Conservation (phyloP, 2,329 filamentous ascomycete genomes). For the Neoarthrinium moseri region DNA sequence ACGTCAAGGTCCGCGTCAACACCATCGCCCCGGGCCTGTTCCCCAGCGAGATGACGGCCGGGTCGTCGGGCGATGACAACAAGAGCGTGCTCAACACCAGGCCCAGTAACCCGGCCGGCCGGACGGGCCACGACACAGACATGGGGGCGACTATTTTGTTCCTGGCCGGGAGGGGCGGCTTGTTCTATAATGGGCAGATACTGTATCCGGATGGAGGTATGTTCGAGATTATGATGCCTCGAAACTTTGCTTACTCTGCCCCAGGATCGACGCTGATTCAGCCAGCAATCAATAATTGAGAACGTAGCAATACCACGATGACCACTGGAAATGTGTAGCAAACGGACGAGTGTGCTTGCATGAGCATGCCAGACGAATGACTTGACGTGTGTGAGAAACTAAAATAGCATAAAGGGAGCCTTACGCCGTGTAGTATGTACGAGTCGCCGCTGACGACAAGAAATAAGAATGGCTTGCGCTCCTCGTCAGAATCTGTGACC, state of each 20-base stretch:
- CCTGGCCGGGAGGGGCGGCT: slow-evolving; percentile 46
- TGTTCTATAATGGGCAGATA: slow-evolving; percentile 53
- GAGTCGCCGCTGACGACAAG: too few species aligned
- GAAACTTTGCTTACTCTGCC: background rate
- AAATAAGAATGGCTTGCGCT: too few species aligned
- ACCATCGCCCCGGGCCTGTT: slow-evolving; percentile 52
- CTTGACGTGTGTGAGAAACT: too few species aligned
- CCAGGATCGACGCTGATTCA: slow-evolving; percentile 2
- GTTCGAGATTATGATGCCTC: slow-evolving; percentile 2
- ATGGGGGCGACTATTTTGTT: slow-evolving; percentile 51
- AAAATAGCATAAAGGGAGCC: too few species aligned
- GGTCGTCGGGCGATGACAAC: slow-evolving; percentile 41
- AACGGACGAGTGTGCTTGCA: too few species aligned
- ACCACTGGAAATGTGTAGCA: too few species aligned
- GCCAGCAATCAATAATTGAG: background rate
- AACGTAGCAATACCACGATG: too few species aligned
- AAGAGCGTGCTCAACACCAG: slow-evolving; percentile 40
- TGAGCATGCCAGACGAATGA: too few species aligned
- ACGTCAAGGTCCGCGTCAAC: slow-evolving; percentile 55
- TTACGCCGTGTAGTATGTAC: too few species aligned
- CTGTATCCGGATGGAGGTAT: slow-evolving; percentile 47
- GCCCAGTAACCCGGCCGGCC: slow-evolving; percentile 41
- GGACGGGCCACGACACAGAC: slow-evolving; percentile 42
- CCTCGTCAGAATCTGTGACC: too few species aligned
- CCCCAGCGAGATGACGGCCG: slow-evolving; percentile 44